Conservation (phyloP, 192 early-diverging fungal species). For the Lobosporangium transversale region DNA sequence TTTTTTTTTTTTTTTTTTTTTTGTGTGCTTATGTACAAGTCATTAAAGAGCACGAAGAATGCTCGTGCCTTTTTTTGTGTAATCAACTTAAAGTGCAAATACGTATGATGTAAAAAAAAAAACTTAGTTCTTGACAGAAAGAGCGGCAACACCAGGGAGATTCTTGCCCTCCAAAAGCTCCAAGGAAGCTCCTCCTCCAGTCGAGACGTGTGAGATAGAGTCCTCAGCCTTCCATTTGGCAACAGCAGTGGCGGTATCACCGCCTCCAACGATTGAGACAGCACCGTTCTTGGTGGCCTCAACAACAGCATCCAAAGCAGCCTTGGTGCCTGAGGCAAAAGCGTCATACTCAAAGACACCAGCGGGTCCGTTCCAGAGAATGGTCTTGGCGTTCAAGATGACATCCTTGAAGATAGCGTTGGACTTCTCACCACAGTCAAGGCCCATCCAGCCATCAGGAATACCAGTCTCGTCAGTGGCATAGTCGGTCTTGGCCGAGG, state of each 20-base stretch:
- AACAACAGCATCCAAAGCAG: conserved; percentile 86
- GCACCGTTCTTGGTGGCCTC: conserved; percentile 84
- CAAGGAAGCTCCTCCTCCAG: conserved; percentile 95
- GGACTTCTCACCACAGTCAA: conserved; percentile 89
- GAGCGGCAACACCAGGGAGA: conserved; percentile 78
- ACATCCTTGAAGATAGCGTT: conserved; percentile 74
- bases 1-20: not conserved
- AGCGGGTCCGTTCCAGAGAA: conserved; percentile 98
- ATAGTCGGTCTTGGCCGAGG: conserved; percentile 82
- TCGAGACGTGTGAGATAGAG: conserved; percentile 93
- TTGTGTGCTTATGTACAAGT: conserved; percentile 17
- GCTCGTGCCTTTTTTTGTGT: not conserved
- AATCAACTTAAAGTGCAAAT: too few species aligned
- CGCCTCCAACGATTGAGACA: conserved; percentile 94
- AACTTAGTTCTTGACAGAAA: conserved; percentile 62
- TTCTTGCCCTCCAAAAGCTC: conserved; percentile 98
- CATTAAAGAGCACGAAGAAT: not conserved
- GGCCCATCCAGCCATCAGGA: conserved; percentile 89
- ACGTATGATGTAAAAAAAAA: too few species aligned
- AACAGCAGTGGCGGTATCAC: conserved; percentile 97
- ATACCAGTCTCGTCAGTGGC: conserved; percentile 92
- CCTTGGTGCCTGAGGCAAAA: conserved; percentile 88
- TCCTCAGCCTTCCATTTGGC: conserved; percentile 85
- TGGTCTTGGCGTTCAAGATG: conserved; percentile 85
- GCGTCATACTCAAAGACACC: conserved; percentile 99